Conservation (phyloP, 2,329 filamentous ascomycete species). For the Acrodontium crateriforme region DNA sequence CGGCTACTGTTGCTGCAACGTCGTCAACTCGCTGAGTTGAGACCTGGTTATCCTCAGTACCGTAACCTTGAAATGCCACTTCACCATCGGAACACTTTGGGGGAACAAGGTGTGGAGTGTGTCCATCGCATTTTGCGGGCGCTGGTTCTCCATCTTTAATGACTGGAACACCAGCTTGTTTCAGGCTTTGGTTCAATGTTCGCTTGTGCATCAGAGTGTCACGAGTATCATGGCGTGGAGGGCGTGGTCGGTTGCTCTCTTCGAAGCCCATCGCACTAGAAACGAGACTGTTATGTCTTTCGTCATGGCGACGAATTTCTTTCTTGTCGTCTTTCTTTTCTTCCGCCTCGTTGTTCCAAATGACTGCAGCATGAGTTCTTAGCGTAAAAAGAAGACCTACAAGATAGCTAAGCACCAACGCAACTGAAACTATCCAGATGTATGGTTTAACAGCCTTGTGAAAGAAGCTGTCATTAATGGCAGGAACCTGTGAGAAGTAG, state of each 20-base stretch:
- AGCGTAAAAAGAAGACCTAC: constrained; percentile 94
- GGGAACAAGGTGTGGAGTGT: constrained; percentile 61
- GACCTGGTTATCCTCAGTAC: constrained; percentile 66
- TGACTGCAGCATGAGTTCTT: constrained; percentile 87
- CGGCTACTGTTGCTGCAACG: constrained; percentile 77
- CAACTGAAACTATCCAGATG: constrained; percentile 71
- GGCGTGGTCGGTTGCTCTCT: not conserved
- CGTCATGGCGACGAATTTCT: constrained; percentile 11
- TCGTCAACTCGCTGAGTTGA: constrained; percentile 81
- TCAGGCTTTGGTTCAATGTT: constrained; percentile 79
- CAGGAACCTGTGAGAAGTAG: constrained; percentile 80
- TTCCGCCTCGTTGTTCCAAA: constrained; percentile 71
- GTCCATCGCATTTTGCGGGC: constrained; percentile 9
- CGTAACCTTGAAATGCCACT: constrained; percentile 49
- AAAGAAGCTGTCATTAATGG: constrained; percentile 78
- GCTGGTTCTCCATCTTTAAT: constrained; percentile 6
- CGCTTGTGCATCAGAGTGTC: constrained; percentile 86
- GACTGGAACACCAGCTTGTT: constrained; percentile 56
- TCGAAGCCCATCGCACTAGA: constrained; percentile 2
- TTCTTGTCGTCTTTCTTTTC: constrained; percentile 32
- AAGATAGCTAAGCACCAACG: constrained; percentile 84
- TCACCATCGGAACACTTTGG: constrained; percentile 45
- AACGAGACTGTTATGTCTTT: not conserved
- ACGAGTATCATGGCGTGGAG: constrained; percentile 27
- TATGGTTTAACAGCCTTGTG: constrained; percentile 83